These are phyloP conservation scores for Sphagnum contortum DNA, from an alignment of 225 moss, liverwort and hornwort genomes.

Conservation along the genomic window DNA sequence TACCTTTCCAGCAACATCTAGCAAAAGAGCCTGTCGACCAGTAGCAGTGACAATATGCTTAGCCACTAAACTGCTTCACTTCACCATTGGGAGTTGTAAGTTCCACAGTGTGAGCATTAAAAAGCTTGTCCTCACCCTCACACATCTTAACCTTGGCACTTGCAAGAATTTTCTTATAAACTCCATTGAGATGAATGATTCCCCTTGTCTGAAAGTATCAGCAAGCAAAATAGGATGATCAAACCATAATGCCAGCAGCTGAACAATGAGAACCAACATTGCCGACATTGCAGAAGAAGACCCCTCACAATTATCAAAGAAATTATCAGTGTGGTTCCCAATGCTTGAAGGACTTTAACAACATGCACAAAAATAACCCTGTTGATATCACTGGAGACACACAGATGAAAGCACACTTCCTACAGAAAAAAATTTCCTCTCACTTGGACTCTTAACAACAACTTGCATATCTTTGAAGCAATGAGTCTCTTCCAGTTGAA, in stretches of 20 bases:
- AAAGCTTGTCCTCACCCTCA: conserved; percentile 70
- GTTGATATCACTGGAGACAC: too few relatives aligned
- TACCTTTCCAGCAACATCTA: conserved; percentile 79
- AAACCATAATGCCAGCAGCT: too few relatives aligned
- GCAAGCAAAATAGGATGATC: too few relatives aligned
- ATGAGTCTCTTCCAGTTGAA: conserved; percentile 85
- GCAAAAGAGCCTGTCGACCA: conserved; percentile 55
- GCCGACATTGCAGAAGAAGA: too few relatives aligned
- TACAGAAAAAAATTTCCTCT: too few relatives aligned
- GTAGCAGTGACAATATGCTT: conserved; percentile 74
- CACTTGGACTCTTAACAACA: too few relatives aligned
- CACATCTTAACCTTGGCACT: conserved; percentile 64
- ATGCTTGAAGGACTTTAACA: too few relatives aligned
- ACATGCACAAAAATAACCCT: too few relatives aligned
- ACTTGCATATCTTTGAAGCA: conserved; percentile 43
- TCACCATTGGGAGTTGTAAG: conserved; percentile 50
- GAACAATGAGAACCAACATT: too few relatives aligned
- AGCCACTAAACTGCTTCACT: conserved; percentile 48
- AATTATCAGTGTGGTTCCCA: too few relatives aligned
- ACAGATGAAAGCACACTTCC: too few relatives aligned
- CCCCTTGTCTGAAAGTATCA: conserved; percentile 49
- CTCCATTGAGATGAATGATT: conserved; percentile 77
- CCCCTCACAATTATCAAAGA: too few relatives aligned
- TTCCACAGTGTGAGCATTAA: conserved; percentile 74
- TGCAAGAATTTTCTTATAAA: conserved; percentile 63